These are phyloP conservation scores for Candida dubliniensis DNA, from an alignment of 1,139 yeast species.

Conservation along the genomic window DNA sequence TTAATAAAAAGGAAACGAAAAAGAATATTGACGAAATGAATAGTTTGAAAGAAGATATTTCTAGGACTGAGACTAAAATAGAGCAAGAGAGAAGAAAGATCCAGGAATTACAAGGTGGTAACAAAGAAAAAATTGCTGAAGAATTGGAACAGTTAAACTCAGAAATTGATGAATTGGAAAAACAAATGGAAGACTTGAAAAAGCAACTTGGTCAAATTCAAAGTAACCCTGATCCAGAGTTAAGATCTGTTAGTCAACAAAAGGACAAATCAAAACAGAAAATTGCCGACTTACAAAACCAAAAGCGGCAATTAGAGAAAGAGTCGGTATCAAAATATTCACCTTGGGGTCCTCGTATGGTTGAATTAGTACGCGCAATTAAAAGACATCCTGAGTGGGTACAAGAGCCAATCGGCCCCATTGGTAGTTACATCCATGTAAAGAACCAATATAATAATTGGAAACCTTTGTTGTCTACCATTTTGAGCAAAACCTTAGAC, in stretches of 20 bases:
- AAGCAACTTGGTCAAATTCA: slow-evolving; percentile 5
- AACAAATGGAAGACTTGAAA: slow-evolving; percentile 10
- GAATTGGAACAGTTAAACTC: slow-evolving; percentile 11
- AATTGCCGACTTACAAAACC: slow-evolving; percentile 8
- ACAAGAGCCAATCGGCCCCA: slow-evolving; percentile 74
- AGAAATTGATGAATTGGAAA: slow-evolving; percentile 14
- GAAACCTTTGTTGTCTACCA: slow-evolving; percentile 60
- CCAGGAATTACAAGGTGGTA: slow-evolving; percentile 40
- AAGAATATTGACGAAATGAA: slow-evolving; percentile 12
- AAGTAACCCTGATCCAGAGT: slow-evolving; percentile 5
- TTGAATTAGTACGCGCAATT: slow-evolving; percentile 43
- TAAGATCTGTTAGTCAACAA: slow-evolving; percentile 5
- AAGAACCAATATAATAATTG: slow-evolving; percentile 58
- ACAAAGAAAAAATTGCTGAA: slow-evolving; percentile 28
- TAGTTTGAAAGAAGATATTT: slow-evolving; percentile 25
- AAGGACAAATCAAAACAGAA: slow-evolving; percentile 1
- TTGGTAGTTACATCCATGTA: slow-evolving; percentile 64
- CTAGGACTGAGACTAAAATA: slow-evolving; percentile 29
- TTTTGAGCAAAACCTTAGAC: slow-evolving; percentile 46
- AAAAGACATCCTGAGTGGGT: slow-evolving; percentile 38
- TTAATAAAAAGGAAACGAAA: slow-evolving; percentile 11
- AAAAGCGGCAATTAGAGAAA: slow-evolving; percentile 10
- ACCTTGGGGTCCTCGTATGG: slow-evolving; percentile 51
- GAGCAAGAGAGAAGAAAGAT: slow-evolving; percentile 36
- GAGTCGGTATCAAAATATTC: slow-evolving; percentile 29